Base-by-base conservation (phyloP, 306 rosid genomes). In the Vigna radiata region DNA sequence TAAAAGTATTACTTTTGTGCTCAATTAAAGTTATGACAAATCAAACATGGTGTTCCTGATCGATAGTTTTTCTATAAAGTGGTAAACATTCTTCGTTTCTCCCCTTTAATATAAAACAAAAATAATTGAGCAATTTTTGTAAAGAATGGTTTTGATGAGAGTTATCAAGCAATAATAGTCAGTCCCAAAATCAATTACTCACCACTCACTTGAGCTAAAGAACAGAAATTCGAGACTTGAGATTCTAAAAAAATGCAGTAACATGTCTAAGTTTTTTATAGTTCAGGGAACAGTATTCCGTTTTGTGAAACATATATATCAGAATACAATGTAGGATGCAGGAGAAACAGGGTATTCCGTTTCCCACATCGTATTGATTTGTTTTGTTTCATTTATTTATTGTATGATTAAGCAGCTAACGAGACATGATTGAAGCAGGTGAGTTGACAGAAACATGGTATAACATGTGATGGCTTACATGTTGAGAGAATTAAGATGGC, bases 361-460 rank as follows among this genome's bases (percentile, higher is more conserved):
- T 33, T 33, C 39, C 7, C 1, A 33, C 39, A 31, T 29, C 5
- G 4, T 31, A 4, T 5, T 5, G 37, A 0, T 36, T 59, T 25
- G 10, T 25, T 58, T 21, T 58, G 4, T 58, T 58, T 58, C 27
- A 23, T 58, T 12, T 58, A 39, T 39, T 7, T 39, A 39, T 37
- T 10, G 53, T 54, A 54, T 37, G 36, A 18, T 37, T 37, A 53
- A 71, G 39, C 23, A 21, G 23, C 23, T 19, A 19, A 19, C 21
- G 21, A 19, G 0, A 19, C 21, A 19, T 23, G 39, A 59, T 12
- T 5, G 36, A 62, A 48, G 71, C 49, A 47, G 49, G 1, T 31
- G 61, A 18, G 44, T 59, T 59, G 29, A 75, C 31, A 18, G 19
- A 31, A 75, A 46, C 7, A 69, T 47, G 29, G 58, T 56, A 5